Percentiles rank a stretch among this genome's conserved stretches.
Evolutionary conservation across 768 basidiomycete genomes (phyloP).

Genomic region (Pisolithus marmoratus): DNA sequence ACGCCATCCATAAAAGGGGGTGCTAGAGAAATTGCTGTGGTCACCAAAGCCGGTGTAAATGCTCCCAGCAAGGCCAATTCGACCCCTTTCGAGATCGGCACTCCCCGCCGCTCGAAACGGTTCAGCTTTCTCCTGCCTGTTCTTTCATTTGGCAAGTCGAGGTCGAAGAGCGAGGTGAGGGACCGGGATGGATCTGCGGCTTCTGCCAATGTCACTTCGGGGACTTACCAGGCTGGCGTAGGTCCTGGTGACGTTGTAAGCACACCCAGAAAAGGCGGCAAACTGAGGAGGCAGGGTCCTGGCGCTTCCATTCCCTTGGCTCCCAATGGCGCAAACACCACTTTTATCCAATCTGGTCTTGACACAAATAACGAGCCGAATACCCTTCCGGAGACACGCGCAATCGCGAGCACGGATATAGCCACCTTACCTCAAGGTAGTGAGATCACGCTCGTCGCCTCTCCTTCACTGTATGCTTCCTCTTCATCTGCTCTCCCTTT

Average conservation of each 20-base stretch:
- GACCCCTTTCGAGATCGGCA: background rate
- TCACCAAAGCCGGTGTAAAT: background rate
- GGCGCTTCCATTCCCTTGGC: background rate
- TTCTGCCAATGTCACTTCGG: slow-evolving; percentile 23
- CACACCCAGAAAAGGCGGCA: background rate
- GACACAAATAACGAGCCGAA: background rate
- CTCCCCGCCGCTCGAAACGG: background rate
- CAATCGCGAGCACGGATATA: background rate
- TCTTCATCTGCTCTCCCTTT: background rate
- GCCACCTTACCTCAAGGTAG: background rate
- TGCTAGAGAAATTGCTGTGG: background rate
- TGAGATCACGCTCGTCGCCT: background rate
- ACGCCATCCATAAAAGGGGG: background rate
- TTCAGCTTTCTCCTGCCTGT: background rate
- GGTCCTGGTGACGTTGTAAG: background rate
- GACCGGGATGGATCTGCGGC: background rate
- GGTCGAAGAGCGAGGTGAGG: background rate
- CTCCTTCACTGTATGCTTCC: background rate
- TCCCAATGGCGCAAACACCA: background rate
- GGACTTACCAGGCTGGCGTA: background rate
- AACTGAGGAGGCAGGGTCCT: background rate
- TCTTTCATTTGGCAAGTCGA: background rate
- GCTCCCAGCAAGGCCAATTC: background rate
- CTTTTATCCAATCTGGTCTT: background rate
- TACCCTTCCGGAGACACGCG: no score